A percentile compares a stretch with the other conserved stretches of the same genome.
phyloP scores from a whole-genome alignment of 257 asterid genomes.

The Pogostemon cablin region DNA sequence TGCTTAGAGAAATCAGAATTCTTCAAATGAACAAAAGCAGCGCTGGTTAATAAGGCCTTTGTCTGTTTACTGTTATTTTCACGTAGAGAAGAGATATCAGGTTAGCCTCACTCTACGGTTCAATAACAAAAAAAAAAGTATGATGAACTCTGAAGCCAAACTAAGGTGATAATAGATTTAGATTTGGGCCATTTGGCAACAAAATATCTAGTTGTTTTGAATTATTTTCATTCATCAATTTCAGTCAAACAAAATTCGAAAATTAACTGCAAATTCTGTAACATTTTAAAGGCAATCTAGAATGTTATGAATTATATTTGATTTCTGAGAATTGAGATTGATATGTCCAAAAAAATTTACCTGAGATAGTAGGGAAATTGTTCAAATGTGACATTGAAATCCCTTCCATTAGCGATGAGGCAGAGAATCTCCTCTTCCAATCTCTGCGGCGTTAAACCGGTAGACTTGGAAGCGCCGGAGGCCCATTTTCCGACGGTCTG shows the following conservation, averaged over 20 bases:
- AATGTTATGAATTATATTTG: neutral
- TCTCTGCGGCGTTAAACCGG: conserved; percentile 42
- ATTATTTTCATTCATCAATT: neutral
- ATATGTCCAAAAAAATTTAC: conserved; percentile 33
- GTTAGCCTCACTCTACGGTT: neutral
- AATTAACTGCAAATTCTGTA: neutral
- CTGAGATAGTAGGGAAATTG: conserved; percentile 76
- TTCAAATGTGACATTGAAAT: conserved; percentile 65
- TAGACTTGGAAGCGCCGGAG: conserved; percentile 34
- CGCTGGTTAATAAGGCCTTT: conserved; percentile 68
- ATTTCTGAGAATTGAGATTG: neutral
- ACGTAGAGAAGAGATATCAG: conserved; percentile 29
- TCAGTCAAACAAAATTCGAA: neutral
- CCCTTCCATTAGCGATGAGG: conserved; percentile 59
- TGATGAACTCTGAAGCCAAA: neutral
- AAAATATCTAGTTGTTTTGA: neutral
- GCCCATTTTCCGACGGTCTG: conserved; percentile 56
- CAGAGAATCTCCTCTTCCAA: conserved; percentile 74
- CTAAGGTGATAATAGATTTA: neutral
- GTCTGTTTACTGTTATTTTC: conserved; percentile 62
- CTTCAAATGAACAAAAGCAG: conserved; percentile 76
- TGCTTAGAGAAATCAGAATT: conserved; percentile 54
- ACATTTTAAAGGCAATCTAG: neutral
- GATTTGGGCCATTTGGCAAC: neutral
- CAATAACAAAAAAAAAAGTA: neutral